phyloP scores from a whole-genome alignment of 1,139 yeast genomes.

The Spathaspora sp. region DNA sequence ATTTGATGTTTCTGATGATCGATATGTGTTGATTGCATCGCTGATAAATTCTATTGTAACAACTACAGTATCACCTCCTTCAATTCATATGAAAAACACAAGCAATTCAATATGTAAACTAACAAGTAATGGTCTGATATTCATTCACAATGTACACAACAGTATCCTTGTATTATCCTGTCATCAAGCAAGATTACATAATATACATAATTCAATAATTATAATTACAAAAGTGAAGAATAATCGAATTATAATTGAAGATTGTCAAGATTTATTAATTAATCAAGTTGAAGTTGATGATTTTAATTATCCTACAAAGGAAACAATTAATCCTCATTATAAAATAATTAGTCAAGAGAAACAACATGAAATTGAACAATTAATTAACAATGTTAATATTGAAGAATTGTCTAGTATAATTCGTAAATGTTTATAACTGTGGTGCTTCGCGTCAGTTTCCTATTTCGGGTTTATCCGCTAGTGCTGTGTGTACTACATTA shows the following conservation, averaged over 20 bases:
- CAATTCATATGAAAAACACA: conserved; percentile 5
- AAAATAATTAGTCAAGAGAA: not conserved
- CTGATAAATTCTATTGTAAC: not conserved
- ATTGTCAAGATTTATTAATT: conserved; percentile 17
- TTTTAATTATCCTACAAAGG: conserved; percentile 14
- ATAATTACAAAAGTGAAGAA: conserved; percentile 21
- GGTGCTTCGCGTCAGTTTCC: not conserved
- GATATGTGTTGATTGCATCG: not conserved
- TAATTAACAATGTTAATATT: not conserved
- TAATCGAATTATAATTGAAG: conserved; percentile 34
- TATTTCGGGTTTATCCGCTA: too few species aligned
- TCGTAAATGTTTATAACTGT: not conserved
- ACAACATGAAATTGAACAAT: not conserved
- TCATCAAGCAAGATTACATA: conserved; percentile 45
- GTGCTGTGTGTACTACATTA: too few species aligned
- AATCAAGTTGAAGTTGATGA: conserved; percentile 12
- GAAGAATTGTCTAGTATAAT: not conserved
- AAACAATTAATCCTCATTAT: conserved; percentile 17
- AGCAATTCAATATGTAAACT: not conserved
- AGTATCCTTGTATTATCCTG: conserved; percentile 27
- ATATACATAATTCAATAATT: conserved; percentile 22
- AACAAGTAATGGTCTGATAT: conserved; percentile 6
- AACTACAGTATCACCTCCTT: conserved; percentile 1
- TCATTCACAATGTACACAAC: conserved; percentile 18
- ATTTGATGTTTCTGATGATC: not conserved